Percentiles rank a stretch among this genome's conserved stretches.
Conservation (phyloP, 768 basidiomycete genomes). For the Boletus sp. region DNA sequence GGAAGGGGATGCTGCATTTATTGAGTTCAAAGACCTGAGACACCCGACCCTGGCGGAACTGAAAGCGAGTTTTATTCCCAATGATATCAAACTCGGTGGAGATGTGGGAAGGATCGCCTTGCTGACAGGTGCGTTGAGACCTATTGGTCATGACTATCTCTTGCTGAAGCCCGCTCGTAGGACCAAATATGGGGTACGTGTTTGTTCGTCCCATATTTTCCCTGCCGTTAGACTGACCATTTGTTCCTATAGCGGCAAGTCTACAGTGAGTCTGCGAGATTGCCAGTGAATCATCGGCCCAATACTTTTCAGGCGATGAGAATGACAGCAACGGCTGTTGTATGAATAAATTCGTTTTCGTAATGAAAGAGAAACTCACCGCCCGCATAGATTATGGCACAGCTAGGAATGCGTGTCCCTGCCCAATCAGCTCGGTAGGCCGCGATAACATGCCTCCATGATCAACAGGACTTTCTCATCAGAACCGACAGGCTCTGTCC, state of each 20-base stretch:
- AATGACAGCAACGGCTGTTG: slow-evolving; percentile 93
- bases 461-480: slow-evolving; percentile 3
- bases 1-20: slow-evolving; percentile 70
- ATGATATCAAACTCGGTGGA: slow-evolving; percentile 83
- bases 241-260: slow-evolving; percentile 58
- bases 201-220: neutral
- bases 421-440: slow-evolving; percentile 72
- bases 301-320: slow-evolving; percentile 61
- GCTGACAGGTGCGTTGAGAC: slow-evolving; percentile 64
- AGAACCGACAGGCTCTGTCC: slow-evolving; percentile 63
- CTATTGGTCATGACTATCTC: neutral
- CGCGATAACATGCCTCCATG: neutral
- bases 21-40: slow-evolving; percentile 86
- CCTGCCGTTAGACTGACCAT: neutral
- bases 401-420: slow-evolving; percentile 94
- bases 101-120: slow-evolving; percentile 72
- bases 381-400: slow-evolving; percentile 73
- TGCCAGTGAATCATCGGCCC: neutral
- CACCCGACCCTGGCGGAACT: slow-evolving; percentile 78
- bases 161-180: slow-evolving; percentile 32
- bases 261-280: slow-evolving; percentile 46
- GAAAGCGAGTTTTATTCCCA: slow-evolving; percentile 85
- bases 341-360: slow-evolving; percentile 33
- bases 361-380: slow-evolving; percentile 2
- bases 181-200: slow-evolving; percentile 85